A percentile compares a stretch with the other conserved stretches of the same genome.
Conservation (phyloP, 257 asterid species). For the Asclepias syriaca region DNA sequence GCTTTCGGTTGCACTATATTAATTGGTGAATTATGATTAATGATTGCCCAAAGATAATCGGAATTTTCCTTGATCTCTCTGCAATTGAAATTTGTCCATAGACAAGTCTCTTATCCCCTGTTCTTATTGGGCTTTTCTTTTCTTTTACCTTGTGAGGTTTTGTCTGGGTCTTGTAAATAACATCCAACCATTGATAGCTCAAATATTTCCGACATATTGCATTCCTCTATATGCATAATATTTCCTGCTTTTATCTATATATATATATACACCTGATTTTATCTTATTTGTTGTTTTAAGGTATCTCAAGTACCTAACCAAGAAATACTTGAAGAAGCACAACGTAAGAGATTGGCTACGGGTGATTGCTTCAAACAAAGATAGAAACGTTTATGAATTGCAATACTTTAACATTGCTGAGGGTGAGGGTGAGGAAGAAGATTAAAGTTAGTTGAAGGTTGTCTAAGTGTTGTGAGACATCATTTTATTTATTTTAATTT, state of each 20-base stretch:
- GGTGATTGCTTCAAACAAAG: constrained; percentile 77
- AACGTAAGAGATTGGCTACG: constrained; percentile 84
- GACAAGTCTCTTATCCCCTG: not conserved
- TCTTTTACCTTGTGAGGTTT: not conserved
- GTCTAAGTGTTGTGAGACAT: not conserved
- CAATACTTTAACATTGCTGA: constrained; percentile 87
- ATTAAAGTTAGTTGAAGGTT: not conserved
- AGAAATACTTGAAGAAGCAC: constrained; percentile 79
- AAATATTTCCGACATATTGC: not conserved
- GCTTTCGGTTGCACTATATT: not conserved
- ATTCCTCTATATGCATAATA: not conserved
- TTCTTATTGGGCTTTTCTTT: not conserved
- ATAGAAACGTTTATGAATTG: constrained; percentile 60
- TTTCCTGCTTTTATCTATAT: not conserved
- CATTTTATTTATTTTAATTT: not conserved
- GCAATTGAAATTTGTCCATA: not conserved
- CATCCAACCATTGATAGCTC: not conserved
- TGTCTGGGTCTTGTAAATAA: not conserved
- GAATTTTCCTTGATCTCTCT: not conserved
- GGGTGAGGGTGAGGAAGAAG: constrained; percentile 51
- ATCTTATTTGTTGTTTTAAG: constrained; percentile 13
- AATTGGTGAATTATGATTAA: not conserved
- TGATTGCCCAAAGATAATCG: no score
- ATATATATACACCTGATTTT: not conserved
- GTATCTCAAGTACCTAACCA: constrained; percentile 67